These are phyloP conservation scores for Aphanomyces astaci DNA, from an alignment of 352 stramenopile species.

Conservation along the genomic window DNA sequence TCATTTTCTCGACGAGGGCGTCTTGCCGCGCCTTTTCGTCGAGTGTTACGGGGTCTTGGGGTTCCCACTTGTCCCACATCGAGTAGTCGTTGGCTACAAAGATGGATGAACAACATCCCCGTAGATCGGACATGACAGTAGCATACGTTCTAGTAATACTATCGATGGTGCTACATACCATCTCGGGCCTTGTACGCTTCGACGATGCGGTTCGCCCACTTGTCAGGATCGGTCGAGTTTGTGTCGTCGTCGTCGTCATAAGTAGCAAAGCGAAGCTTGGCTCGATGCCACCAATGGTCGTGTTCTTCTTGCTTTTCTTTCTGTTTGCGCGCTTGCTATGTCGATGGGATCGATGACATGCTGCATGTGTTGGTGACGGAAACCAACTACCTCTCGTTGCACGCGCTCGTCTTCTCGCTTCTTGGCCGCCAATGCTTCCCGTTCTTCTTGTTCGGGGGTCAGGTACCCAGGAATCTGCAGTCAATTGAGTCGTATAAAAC, in stretches of 20 bases:
- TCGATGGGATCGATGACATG: neutral
- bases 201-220: constrained; percentile 52
- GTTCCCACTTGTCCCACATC: constrained; percentile 61
- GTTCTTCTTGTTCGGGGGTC: constrained; percentile 57
- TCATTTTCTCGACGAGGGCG: constrained; percentile 45
- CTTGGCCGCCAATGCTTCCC: constrained; percentile 34
- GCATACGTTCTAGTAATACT: too few relatives aligned
- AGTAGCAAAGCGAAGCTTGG: constrained; percentile 47
- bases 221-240: constrained; percentile 23
- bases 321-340: constrained; percentile 33
- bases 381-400: constrained; percentile 28
- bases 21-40: constrained; percentile 55
- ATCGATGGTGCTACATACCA: too few relatives aligned
- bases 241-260: constrained; percentile 13
- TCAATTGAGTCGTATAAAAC: neutral
- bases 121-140: too few relatives aligned
- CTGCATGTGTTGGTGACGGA: neutral
- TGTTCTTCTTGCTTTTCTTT: constrained; percentile 49
- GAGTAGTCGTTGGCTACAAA: constrained; percentile 65
- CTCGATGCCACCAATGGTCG: constrained; percentile 59
- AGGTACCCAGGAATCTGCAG: constrained; percentile 68
- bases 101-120: too few relatives aligned
- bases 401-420: constrained; percentile 35
- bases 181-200: constrained; percentile 63
- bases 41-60: constrained; percentile 54